These are phyloP conservation scores for Nannizzia gypsea DNA, from an alignment of 2,329 filamentous ascomycete species.

Conservation along the genomic window DNA sequence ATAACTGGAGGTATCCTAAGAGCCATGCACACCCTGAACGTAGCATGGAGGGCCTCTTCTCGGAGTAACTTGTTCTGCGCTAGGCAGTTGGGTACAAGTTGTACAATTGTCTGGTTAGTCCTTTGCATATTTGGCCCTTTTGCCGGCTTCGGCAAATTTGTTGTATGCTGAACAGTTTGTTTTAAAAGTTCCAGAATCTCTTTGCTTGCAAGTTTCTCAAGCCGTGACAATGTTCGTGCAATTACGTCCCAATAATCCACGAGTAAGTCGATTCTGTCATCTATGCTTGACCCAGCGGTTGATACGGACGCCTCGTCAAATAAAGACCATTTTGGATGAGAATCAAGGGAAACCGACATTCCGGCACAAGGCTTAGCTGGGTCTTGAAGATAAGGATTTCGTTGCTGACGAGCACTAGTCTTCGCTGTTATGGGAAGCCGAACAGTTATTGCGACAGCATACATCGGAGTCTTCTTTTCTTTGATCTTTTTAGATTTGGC, in stretches of 20 bases:
- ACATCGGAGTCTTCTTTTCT: constrained; percentile 46
- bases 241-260: constrained; percentile 51
- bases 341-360: constrained; percentile 33
- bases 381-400: constrained; percentile 25
- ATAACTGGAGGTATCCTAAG: constrained; percentile 46
- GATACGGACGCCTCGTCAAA: constrained; percentile 33
- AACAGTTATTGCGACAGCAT: constrained; percentile 46
- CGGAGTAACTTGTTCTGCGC: constrained; percentile 35
- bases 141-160: constrained; percentile 32
- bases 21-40: constrained; percentile 42
- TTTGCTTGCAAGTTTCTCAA: constrained; percentile 42
- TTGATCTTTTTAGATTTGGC: constrained; percentile 37
- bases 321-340: constrained; percentile 29
- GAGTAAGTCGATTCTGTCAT: constrained; percentile 45
- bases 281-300: constrained; percentile 37
- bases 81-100: constrained; percentile 40
- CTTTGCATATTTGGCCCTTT: constrained; percentile 39
- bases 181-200: constrained; percentile 42
- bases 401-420: constrained; percentile 25
- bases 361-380: constrained; percentile 15
- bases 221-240: constrained; percentile 42
- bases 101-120: constrained; percentile 38
- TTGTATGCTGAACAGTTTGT: constrained; percentile 33
- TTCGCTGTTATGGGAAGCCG: constrained; percentile 38
- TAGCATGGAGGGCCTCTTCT: constrained; percentile 36